Percentiles rank a stretch among this genome's conserved stretches.
These are phyloP conservation scores for Lantana camara DNA, from an alignment of 257 asterid species.

Conservation along the genomic window DNA sequence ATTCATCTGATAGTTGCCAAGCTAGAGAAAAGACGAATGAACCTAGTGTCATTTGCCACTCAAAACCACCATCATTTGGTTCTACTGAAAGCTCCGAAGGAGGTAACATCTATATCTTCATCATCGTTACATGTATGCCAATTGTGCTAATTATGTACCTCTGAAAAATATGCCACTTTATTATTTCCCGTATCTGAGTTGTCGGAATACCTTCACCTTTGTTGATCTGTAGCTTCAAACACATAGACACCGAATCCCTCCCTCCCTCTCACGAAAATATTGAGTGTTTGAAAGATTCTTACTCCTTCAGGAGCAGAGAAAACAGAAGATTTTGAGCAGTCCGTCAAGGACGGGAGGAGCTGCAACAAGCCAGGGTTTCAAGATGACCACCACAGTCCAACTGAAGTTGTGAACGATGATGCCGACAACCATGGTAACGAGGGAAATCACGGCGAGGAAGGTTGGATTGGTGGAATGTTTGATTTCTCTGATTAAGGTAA, in stretches of 20 bases:
- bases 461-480: conserved; percentile 64
- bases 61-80: conserved; percentile 43
- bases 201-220: background rate
- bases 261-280: too few relatives aligned
- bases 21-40: conserved; percentile 31
- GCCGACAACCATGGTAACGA: conserved; percentile 23
- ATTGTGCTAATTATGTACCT: background rate
- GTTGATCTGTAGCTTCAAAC: background rate
- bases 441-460: conserved; percentile 33
- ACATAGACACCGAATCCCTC: too few relatives aligned
- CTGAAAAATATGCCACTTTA: background rate
- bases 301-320: conserved; percentile 29
- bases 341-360: conserved; percentile 53
- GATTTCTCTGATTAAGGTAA: conserved; percentile 68
- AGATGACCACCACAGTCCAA: conserved; percentile 22
- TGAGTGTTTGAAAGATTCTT: background rate
- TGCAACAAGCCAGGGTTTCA: conserved; percentile 40
- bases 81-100: conserved; percentile 50
- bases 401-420: conserved; percentile 31
- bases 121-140: background rate
- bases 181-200: background rate
- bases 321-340: conserved; percentile 40
- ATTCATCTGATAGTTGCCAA: conserved; percentile 26
- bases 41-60: conserved; percentile 34
- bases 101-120: conserved; percentile 24